A percentile compares a stretch with the other conserved stretches of the same genome.
Evolutionary conservation across 495 filamentous ascomycete genomes (phyloP).

Genomic region (Penicillium salamii): DNA sequence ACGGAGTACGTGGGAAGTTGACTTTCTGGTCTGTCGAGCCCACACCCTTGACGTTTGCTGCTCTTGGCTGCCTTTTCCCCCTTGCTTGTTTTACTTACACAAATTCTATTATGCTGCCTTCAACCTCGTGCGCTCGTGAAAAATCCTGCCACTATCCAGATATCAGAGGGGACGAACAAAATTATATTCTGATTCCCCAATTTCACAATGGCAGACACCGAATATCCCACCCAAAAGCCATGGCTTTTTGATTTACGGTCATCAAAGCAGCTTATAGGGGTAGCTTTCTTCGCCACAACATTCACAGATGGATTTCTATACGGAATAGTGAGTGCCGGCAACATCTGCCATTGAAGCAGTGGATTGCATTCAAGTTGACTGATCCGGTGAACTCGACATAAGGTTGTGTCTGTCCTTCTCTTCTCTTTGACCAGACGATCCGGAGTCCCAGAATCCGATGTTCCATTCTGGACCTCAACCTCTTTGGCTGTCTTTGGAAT

Average conservation of each 20-base stretch:
- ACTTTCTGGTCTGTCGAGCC: too few relatives aligned
- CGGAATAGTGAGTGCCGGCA: neutral
- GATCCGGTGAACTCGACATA: neutral
- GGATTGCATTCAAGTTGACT: neutral
- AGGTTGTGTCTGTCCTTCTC: slow-evolving; percentile 6
- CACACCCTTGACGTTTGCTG: too few relatives aligned
- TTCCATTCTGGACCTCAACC: slow-evolving; percentile 5
- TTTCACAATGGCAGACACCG: neutral
- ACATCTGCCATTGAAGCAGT: neutral
- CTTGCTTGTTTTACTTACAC: neutral
- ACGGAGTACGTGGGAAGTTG: neutral
- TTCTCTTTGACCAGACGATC: neutral
- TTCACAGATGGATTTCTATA: slow-evolving; percentile 10
- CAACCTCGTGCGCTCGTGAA: too few relatives aligned
- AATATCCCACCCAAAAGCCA: neutral
- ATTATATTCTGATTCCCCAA: neutral
- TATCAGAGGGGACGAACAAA: neutral
- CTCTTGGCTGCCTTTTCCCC: neutral
- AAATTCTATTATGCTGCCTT: too few relatives aligned
- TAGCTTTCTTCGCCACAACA: slow-evolving; percentile 1
- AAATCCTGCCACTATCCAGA: neutral
- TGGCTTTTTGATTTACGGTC: slow-evolving; percentile 4
- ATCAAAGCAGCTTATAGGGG: slow-evolving; percentile 1
- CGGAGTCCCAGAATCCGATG: slow-evolving; percentile 1
- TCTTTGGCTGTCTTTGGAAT: slow-evolving; percentile 4